phyloP scores from a whole-genome alignment of 2,329 filamentous ascomycete genomes.

The Penicillium sp. region DNA sequence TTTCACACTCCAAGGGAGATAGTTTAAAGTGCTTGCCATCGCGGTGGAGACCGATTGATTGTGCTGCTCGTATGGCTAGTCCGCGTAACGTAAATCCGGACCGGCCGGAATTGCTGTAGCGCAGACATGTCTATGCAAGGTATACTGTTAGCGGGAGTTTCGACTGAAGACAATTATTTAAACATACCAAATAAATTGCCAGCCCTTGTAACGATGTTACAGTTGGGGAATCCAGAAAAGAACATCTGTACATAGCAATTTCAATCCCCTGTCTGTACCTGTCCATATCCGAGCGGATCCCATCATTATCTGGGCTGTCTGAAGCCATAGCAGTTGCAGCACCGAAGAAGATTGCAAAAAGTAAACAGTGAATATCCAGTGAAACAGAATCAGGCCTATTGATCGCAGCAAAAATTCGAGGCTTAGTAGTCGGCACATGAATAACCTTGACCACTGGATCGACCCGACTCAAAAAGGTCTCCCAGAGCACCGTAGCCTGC shows the following conservation, averaged over 20 bases:
- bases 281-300: slow-evolving; percentile 12
- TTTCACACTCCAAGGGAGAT: slow-evolving; percentile 54
- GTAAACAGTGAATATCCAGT: slow-evolving; percentile 23
- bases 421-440: slow-evolving; percentile 30
- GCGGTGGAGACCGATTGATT: slow-evolving; percentile 51
- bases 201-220: slow-evolving; percentile 32
- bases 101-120: slow-evolving; percentile 23
- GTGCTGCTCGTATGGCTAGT: slow-evolving; percentile 53
- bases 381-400: slow-evolving; percentile 19
- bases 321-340: slow-evolving; percentile 23
- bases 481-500: slow-evolving; percentile 30
- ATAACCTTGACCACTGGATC: slow-evolving; percentile 31
- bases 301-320: slow-evolving; percentile 16
- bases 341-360: slow-evolving; percentile 31
- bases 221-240: slow-evolving; percentile 45
- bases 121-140: slow-evolving; percentile 18
- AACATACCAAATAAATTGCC: slow-evolving; percentile 39
- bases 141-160: not conserved
- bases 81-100: slow-evolving; percentile 52
- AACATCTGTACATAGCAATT: slow-evolving; percentile 39
- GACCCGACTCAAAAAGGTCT: slow-evolving; percentile 28
- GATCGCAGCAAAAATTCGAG: slow-evolving; percentile 30
- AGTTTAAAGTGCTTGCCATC: slow-evolving; percentile 53
- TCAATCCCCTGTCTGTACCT: slow-evolving; percentile 35
- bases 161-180: not conserved